These are phyloP conservation scores for Dispira simplex DNA, from an alignment of 192 early-diverging fungal genomes.

Conservation along the genomic window DNA sequence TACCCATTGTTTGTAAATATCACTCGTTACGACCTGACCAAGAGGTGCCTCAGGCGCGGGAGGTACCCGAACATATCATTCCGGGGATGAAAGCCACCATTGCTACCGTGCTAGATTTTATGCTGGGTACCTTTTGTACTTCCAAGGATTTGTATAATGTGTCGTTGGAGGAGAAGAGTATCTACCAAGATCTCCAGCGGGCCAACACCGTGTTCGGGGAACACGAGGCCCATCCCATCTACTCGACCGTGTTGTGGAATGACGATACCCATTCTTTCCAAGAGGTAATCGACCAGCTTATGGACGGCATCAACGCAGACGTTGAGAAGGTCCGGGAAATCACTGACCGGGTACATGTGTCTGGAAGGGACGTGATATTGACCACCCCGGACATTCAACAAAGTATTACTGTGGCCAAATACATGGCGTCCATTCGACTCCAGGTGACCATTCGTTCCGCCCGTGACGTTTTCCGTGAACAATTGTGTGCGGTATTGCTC, in stretches of 20 bases:
- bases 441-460: slow-evolving; percentile 71
- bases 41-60: slow-evolving; percentile 23
- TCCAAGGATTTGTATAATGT: slow-evolving; percentile 28
- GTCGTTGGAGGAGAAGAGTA: slow-evolving; percentile 28
- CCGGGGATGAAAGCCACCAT: slow-evolving; percentile 62
- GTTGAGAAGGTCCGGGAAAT: slow-evolving; percentile 52
- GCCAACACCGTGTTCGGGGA: slow-evolving; percentile 29
- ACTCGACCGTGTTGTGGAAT: slow-evolving; percentile 86
- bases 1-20: slow-evolving; percentile 69
- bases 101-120: slow-evolving; percentile 78
- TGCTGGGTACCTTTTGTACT: slow-evolving; percentile 68
- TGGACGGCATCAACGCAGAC: slow-evolving; percentile 44
- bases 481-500: slow-evolving; percentile 59
- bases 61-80: slow-evolving; percentile 47
- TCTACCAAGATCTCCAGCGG: slow-evolving; percentile 25
- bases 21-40: slow-evolving; percentile 44
- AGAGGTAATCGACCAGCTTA: slow-evolving; percentile 78
- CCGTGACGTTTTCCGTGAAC: slow-evolving; percentile 78
- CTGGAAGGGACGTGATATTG: slow-evolving; percentile 71
- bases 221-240: slow-evolving; percentile 34
- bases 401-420: slow-evolving; percentile 53
- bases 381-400: slow-evolving; percentile 45
- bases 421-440: slow-evolving; percentile 54
- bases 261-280: slow-evolving; percentile 92
- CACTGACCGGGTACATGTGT: slow-evolving; percentile 66